These are phyloP conservation scores for Diaporthe helianthi DNA, from an alignment of 2,329 filamentous ascomycete species.

Conservation along the genomic window DNA sequence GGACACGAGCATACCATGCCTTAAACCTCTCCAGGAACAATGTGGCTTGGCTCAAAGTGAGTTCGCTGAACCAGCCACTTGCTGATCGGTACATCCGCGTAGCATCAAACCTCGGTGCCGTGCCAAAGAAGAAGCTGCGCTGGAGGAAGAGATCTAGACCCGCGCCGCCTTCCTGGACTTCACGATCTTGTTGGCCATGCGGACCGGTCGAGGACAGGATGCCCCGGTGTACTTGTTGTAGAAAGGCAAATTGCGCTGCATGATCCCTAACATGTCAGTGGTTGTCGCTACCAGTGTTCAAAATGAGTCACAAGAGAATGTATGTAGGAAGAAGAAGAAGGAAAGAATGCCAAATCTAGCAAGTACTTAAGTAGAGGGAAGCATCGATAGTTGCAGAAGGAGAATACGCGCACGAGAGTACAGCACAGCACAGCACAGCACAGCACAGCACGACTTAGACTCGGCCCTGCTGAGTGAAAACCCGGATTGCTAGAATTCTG, in stretches of 20 bases:
- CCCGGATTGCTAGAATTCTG: no score
- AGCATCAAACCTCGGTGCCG: slow-evolving; percentile 37
- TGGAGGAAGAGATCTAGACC: slow-evolving; percentile 43
- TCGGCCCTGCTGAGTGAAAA: not conserved
- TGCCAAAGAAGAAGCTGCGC: slow-evolving; percentile 43
- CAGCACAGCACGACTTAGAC: no score
- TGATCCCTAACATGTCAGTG: not conserved
- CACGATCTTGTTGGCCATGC: slow-evolving; percentile 34
- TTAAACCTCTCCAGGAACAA: slow-evolving; percentile 38
- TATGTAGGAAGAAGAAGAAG: not conserved
- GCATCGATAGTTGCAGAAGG: no score
- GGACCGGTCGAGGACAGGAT: slow-evolving; percentile 37
- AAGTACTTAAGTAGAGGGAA: not conserved
- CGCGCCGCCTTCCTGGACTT: slow-evolving; percentile 39
- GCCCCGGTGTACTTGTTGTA: slow-evolving; percentile 42
- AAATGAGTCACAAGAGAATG: not conserved
- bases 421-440: no score
- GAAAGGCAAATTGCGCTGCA: slow-evolving; percentile 40
- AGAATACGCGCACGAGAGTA: no score
- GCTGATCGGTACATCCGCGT: slow-evolving; percentile 27
- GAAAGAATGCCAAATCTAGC: not conserved
- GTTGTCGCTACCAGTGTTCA: not conserved
- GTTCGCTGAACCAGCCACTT: slow-evolving; percentile 8
- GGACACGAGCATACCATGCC: slow-evolving; percentile 2
- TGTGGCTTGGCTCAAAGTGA: slow-evolving; percentile 35